Evolutionary conservation across 257 asterid genomes (phyloP), one percentile per base, ranked within the genome.

Genomic region (Pogostemon cablin): DNA sequence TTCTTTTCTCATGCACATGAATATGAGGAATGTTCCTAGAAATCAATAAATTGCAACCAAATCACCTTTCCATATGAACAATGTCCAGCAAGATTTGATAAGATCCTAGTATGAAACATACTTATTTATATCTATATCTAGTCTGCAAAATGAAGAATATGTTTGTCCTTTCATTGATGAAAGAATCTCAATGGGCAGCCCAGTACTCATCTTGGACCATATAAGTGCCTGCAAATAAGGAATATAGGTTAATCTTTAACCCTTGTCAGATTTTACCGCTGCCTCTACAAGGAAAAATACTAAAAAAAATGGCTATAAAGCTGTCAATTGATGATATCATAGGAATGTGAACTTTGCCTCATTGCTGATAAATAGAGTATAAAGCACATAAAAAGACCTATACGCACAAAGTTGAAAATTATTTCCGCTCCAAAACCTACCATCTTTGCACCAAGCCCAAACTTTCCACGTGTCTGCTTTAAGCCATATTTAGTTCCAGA

Each of bases 191-290:
- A 91, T 91, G 55, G 97, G 97, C 68, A 91, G 89, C 66, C 96
- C 96, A 67, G 97, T 91, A 84, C 97, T 91, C 97, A 91, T 91
- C 82, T 91, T 91, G 72, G 97, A 91, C 97, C 97, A 91, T 74
- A 91, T 91, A 75, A 91, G 85, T 43, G 97, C 97, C 97, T 91
- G 87, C 81, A 81, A 10, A 39, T 11, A 50, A 47, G 63, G n/a
- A 73, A 61, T 41, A 77, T 17, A 8, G 34, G 25, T 17, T 17
- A 57, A 10, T 10, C 11, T 49, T 46, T 7, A 78, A 67, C 50
- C 63, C 49, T 61, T 17, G 64, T 38, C 46, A 42, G 56, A 37
- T 67, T 50, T 38, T 44, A 32, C 38, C 10, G 50, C 50, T 57
- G 49, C 53, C 68, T 49, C 50, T 34, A 43, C 35, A 38, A 32